Conservation (phyloP, 495 filamentous ascomycete genomes). For the Pyrenula aspistea region DNA sequence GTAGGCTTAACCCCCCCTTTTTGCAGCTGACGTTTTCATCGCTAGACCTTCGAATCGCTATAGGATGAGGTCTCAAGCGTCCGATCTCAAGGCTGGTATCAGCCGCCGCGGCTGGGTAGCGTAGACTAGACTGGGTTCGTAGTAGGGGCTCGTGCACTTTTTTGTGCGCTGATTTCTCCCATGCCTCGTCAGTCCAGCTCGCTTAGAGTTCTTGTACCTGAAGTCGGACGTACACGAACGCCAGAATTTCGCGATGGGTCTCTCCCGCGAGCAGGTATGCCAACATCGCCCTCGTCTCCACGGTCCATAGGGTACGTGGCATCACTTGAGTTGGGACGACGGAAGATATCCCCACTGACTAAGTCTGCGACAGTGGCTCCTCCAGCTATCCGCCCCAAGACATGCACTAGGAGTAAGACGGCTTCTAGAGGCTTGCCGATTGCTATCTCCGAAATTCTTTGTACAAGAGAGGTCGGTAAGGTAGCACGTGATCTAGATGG, state of each 20-base stretch:
- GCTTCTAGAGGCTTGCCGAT: background rate
- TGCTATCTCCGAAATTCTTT: background rate
- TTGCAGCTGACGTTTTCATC: too few species aligned
- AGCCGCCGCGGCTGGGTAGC: too few species aligned
- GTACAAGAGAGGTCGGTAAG: background rate
- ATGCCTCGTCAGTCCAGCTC: background rate
- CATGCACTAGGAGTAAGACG: background rate
- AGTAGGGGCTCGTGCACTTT: too few species aligned
- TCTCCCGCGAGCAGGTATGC: background rate
- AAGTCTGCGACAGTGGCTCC: background rate
- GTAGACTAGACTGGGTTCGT: too few species aligned
- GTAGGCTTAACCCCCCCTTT: too few species aligned
- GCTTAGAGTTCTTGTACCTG: background rate
- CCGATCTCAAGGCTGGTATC: too few species aligned
- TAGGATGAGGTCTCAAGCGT: too few species aligned
- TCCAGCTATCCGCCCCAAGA: background rate
- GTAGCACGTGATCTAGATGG: background rate
- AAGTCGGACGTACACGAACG: background rate
- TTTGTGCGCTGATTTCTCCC: too few species aligned
- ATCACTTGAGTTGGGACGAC: background rate
- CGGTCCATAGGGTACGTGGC: too few species aligned
- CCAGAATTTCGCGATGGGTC: background rate
- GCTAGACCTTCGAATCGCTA: too few species aligned
- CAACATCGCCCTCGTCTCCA: background rate
- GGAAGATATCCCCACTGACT: background rate